Conservation (phyloP, 2,329 filamentous ascomycete species). For the Botryotinia globosa region DNA sequence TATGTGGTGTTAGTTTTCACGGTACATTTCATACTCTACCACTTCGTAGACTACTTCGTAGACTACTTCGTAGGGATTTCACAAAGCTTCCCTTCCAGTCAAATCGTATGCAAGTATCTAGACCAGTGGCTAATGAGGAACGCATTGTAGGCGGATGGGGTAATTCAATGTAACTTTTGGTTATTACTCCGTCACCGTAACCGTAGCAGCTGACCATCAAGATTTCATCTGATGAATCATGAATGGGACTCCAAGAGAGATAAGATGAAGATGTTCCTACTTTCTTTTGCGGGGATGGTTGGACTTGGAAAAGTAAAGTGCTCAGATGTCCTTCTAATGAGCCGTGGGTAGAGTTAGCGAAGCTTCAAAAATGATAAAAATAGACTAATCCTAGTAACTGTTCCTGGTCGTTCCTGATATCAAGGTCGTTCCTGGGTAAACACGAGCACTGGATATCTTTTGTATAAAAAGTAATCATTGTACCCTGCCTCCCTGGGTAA, state of each 20-base stretch:
- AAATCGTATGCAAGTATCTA: not conserved
- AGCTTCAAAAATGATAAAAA: not conserved
- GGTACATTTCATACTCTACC: not conserved
- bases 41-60: too few relatives aligned
- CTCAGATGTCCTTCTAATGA: conserved; percentile 2
- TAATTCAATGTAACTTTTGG: not conserved
- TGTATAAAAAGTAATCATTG: not conserved
- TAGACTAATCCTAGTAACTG: not conserved
- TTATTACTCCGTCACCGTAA: not conserved
- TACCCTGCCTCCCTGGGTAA: not conserved
- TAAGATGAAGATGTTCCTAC: conserved; percentile 3
- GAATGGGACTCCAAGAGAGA: not conserved
- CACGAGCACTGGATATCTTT: not conserved
- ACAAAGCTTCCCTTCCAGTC: not conserved
- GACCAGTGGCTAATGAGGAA: not conserved
- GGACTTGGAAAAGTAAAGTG: not conserved
- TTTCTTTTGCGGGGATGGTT: conserved; percentile 11
- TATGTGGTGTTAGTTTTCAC: not conserved
- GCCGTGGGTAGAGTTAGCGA: not conserved
- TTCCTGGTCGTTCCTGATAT: not conserved
- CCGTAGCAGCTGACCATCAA: not conserved
- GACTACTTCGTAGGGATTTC: too few relatives aligned
- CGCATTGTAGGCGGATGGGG: not conserved
- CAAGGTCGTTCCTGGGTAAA: not conserved
- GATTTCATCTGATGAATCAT: conserved; percentile 15